Base-by-base conservation (phyloP, 176 grass and related monocot species). In the Phoenix roebelenii region DNA sequence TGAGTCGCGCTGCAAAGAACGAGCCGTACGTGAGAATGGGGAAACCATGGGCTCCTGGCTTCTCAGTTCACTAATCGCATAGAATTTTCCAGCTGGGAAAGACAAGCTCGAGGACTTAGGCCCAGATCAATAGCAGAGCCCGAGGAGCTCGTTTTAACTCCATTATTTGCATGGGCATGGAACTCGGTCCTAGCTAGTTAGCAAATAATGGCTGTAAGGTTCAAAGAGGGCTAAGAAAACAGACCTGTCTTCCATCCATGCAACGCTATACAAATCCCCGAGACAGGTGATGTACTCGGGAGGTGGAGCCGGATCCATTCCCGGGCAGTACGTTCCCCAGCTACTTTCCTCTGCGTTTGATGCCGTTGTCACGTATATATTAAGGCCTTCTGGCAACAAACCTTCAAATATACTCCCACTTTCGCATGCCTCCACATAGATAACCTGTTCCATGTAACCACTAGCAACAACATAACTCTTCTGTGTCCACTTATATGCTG, bases 191-290 rank as follows among this genome's bases (percentile, higher is more conserved):
- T n/a, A n/a, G n/a, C n/a, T n/a, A n/a, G n/a, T n/a, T n/a, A n/a
- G n/a, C n/a, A n/a, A n/a, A n/a, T n/a, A n/a, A n/a, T n/a, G n/a
- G n/a, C n/a, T n/a, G n/a, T n/a, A n/a, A n/a, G n/a, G n/a, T n/a
- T n/a, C 9, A 44, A 2, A 44, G 9, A 44, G 35, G 35, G 35
- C 35, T 12, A 44, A 9, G 35, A 12, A 12, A 44, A 16, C 10
- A 39, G 71, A 96, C 92, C 92, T 96, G 49, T 96, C 92, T 75
- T 96, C 92, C 86, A 96, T 87, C 92, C 92, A 96, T 74, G 92
- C 60, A 72, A 96, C 72, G 63, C 92, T 96, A 66, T 96, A 96
- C 68, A 88, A 25, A 57, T 96, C 92, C 39, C 92, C 92, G 50
- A 96, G 76, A 58, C 92, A 96, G 25, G 86, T 90, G 19, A 63